Evolutionary conservation across 2,329 filamentous ascomycete genomes (phyloP), one percentile per base, ranked within the genome.

Genomic region (Paraconiothyrium brasiliense): DNA sequence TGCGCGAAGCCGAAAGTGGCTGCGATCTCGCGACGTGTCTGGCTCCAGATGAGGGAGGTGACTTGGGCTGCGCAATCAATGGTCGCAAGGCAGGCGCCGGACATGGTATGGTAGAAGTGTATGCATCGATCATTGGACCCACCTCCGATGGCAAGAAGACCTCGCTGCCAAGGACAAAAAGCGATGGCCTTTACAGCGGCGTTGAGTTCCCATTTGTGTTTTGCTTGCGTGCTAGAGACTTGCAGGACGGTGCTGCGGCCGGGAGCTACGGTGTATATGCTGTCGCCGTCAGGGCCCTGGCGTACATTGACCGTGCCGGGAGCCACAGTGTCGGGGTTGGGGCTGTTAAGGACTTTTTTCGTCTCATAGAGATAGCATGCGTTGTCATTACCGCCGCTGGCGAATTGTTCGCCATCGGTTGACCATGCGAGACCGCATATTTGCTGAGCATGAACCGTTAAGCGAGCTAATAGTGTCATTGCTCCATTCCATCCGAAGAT

Each of bases 181-280:
- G 95, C 93, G 69, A 98, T 95, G 35, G 95, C 95, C 79, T 99
- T 99, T 67, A 98, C 92, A 2, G 95, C 95, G 0, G 94, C 94
- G 30, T 88, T 88, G 76, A 99, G 93, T 11, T 84, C 78, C 87
- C 93, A 95, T 35, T 86, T 86, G 76, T 97, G 89, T 69, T 86
- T 90, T 71, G 91, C 88, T 34, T 84, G 80, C 7, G 87, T 87
- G 6, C 80, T 72, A 2, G 81, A 81, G 30, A 92, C 78, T 27
- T 83, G 79, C 20, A 84, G 58, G 22, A 81, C 74, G 1, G 68
- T 58, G 14, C 67, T 70, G 49, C 76, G 76, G 20, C 71, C 73
- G 11, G 76, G 72, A 6, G 69, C 66, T 4, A 78, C 71, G 0
- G 74, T 76, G 55, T 72, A 78, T 16, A 76, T 74, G 16, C 69